phyloP scores from a whole-genome alignment of 495 filamentous ascomycete species.

The Gamarada debralockiae region DNA sequence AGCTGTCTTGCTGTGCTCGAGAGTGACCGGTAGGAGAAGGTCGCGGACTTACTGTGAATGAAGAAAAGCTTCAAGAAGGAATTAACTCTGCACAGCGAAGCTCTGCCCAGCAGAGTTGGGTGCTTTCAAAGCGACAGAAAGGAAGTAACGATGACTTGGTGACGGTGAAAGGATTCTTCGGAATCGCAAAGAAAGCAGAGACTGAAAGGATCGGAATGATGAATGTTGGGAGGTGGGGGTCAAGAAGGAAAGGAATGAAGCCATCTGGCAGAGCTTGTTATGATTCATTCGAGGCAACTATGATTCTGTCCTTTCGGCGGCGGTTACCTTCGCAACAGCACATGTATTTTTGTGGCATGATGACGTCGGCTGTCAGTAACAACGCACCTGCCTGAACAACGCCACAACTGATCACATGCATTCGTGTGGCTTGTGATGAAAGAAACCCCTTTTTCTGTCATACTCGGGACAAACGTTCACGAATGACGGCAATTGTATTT shows the following conservation, averaged over 20 bases:
- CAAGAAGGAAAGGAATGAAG: no score
- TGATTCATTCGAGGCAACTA: no score
- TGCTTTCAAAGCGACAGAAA: slow-evolving; percentile 3
- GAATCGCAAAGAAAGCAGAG: background rate
- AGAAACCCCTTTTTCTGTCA: no score
- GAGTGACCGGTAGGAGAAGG: background rate
- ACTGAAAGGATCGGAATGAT: background rate
- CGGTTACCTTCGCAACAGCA: no score
- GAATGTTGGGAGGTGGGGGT: background rate
- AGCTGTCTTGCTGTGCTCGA: background rate
- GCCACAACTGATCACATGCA: no score
- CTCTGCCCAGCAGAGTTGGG: slow-evolving; percentile 13
- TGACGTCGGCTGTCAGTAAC: no score
- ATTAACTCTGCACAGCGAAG: background rate
- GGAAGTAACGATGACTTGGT: background rate
- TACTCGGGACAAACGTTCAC: no score
- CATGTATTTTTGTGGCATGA: no score
- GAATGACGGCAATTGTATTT: background rate
- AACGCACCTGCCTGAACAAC: no score
- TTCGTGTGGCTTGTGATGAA: no score
- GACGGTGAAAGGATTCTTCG: background rate
- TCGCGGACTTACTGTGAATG: background rate
- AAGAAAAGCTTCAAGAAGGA: background rate
- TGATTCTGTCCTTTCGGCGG: no score
- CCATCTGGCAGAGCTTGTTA: no score